Evolutionary conservation across 2,329 filamentous ascomycete species (phyloP), one percentile per base, ranked within the genome.

Genomic region (Talaromyces pinophilus): DNA sequence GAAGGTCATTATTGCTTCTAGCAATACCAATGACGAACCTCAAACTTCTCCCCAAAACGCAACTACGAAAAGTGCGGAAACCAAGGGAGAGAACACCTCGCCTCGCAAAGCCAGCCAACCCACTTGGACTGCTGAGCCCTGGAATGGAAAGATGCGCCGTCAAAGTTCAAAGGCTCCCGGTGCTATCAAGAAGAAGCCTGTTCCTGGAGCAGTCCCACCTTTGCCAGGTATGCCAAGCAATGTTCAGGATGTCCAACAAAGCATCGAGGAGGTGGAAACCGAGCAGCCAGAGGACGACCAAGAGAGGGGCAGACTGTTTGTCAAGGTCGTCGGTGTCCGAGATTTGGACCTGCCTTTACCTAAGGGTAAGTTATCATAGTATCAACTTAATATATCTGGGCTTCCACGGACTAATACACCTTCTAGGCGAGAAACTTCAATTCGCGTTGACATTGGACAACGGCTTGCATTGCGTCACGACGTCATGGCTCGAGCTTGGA

Each of bases 401-500:
- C 7, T 57, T 25, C 5, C 7, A 44, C 19, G 57, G 8, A 55
- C 28, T 22, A 17, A 35, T 28, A 40, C 11, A n/a, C 15, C 28
- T 11, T 44, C 33, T 70, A 95, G 92, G 91, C 74, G 93, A 98
- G 79, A 89, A 92, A 64, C 92, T 92, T 2, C 95, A 92, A 86
- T 99, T 99, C 81, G 93, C 94, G 72, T 86, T 99, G 11, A 99
- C 95, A 0, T 86, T 99, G n/a, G 95, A 99, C 79, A 99, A 99
- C 70, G 95, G 95, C 30, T 87, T 99, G 1, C 95, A 99, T 77
- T 99, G 95, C 74, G 95, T 99, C 17, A 99, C 95, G 0, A 99
- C 95, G 3, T 90, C 93, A 0, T 97, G 93, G 92, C 84, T 98
- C 8, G 95, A 99, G 78, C 84, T 99, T 67, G 93, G 92, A 22